Base-by-base conservation (phyloP, 306 rosid genomes). In the Pyrus betulifolia region DNA sequence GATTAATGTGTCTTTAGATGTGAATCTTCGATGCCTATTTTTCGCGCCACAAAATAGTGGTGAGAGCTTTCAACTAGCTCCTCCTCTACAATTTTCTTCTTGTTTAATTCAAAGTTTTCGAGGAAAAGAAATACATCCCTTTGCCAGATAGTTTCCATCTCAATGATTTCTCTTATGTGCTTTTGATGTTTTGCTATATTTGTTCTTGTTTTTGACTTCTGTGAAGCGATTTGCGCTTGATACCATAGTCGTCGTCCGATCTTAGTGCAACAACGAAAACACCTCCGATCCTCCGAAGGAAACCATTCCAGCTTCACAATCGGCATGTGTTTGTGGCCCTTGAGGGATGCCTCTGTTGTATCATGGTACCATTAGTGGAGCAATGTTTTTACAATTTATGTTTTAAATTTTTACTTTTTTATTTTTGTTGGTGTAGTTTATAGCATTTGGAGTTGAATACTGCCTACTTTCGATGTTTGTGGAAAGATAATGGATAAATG, bases 31-130 rank as follows among this genome's bases (percentile, higher is more conserved):
- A 67, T 84, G 76, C 74, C 71, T 33, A 62, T 75, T 80, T 83
- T 67, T 71, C 70, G 74, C 79, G 86, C 82, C 87, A 82, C 90
- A 75, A 71, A 81, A 82, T 68, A 78, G 81, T 70, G 69, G 76
- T 68, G 70, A 78, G 85, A 83, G 87, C 87, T 76, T 49, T 77
- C 76, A 67, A 66, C 70, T 55, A 31, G 78, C 77, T 70, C 79
- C 67, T 74, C 83, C 31, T 18, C 21, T 38, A 59, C 78, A 51
- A 23, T 23, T 57, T 33, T 65, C 66, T 44, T 64, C 60, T 11
- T 35, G 76, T 75, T 79, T 46, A 60, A 31, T 60, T 63, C 67
- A 44, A 64, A 72, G 79, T 78, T 67, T 49, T 75, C n/a, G 72
- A 65, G 23, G 42, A 49, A 49, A 85, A 84, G 12, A 67, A 71